These are phyloP conservation scores for Yamadazyma olivae DNA, from an alignment of 805 yeast genomes.

Conservation along the genomic window DNA sequence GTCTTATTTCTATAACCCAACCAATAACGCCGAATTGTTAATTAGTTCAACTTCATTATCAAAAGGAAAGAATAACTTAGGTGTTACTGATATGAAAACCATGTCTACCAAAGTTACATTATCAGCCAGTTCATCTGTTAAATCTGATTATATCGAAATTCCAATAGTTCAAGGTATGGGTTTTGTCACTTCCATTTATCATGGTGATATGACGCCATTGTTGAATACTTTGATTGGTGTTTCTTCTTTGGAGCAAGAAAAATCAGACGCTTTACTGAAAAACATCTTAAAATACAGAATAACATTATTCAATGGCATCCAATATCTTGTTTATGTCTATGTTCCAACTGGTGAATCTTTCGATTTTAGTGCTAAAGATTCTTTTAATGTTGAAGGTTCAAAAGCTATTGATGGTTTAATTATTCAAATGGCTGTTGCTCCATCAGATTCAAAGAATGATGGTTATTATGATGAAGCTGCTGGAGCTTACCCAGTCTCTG, in stretches of 20 bases:
- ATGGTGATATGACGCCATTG: constrained; percentile 49
- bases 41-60: constrained; percentile 52
- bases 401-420: constrained; percentile 45
- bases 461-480: constrained; percentile 61
- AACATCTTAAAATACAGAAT: constrained; percentile 53
- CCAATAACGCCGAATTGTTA: constrained; percentile 51
- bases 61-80: constrained; percentile 32
- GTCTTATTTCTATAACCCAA: constrained; percentile 55
- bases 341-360: constrained; percentile 34
- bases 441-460: constrained; percentile 26
- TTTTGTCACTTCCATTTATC: constrained; percentile 63
- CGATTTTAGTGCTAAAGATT: constrained; percentile 25
- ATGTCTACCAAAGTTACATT: constrained; percentile 50
- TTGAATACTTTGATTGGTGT: constrained; percentile 26
- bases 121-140: constrained; percentile 25
- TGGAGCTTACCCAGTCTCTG: constrained; percentile 59
- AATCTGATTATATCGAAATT: constrained; percentile 40
- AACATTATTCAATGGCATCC: constrained; percentile 50
- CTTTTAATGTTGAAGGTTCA: constrained; percentile 42
- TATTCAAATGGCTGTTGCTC: constrained; percentile 36
- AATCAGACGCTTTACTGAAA: constrained; percentile 29
- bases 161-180: constrained; percentile 86
- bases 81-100: constrained; percentile 44
- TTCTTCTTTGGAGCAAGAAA: constrained; percentile 19
- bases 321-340: constrained; percentile 68